Base-by-base conservation (phyloP, 495 filamentous ascomycete species). In the Stereocaulon alpinum region DNA sequence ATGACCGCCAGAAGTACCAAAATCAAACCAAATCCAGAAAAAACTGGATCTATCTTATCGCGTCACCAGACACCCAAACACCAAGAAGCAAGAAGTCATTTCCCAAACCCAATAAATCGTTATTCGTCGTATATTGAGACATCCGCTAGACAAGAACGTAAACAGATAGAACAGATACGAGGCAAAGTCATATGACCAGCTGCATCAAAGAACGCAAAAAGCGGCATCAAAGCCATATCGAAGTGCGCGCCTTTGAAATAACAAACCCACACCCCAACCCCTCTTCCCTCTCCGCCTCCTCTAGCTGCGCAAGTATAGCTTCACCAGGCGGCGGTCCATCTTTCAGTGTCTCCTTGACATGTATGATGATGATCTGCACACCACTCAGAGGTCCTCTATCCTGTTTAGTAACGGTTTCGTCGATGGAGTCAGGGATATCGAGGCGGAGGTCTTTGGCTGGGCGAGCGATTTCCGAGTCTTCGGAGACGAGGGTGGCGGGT, bases 261-360 rank as follows among this genome's bases (percentile, higher is more conserved):
- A 84, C 72, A 73, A 95, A 96, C 58, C 85, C 79, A 64, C 89
- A 92, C 0, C 93, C 94, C 63, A 96, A 61, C 56, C 76, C 74
- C 6, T 78, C 77, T 53, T 76, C 72, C 50, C 72, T 67, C 57
- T 88, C 87, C 62, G 85, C 79, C 44, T 76, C 75, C 55, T 70
- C 60, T 50, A 96, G 70, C 64, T 95, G 78, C 56, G 68, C 59
- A n/a, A 92, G 64, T 12, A 97, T 93, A 4, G 64, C 78, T 24
- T 86, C 81, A 0, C 77, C 75, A 0, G 85, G 79, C 45, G 74
- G 67, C 14, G 81, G 80, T 17, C 82, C 87, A 67, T 89, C 86
- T 17, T 69, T 71, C 52, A 92, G 69, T 22, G 74, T 80, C 27
- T 93, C 89, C 67, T 95, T 94, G 61, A 92, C 78, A 65, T 95